These are phyloP conservation scores for Neonectria hederae DNA, from an alignment of 2,329 filamentous ascomycete genomes.

Conservation along the genomic window DNA sequence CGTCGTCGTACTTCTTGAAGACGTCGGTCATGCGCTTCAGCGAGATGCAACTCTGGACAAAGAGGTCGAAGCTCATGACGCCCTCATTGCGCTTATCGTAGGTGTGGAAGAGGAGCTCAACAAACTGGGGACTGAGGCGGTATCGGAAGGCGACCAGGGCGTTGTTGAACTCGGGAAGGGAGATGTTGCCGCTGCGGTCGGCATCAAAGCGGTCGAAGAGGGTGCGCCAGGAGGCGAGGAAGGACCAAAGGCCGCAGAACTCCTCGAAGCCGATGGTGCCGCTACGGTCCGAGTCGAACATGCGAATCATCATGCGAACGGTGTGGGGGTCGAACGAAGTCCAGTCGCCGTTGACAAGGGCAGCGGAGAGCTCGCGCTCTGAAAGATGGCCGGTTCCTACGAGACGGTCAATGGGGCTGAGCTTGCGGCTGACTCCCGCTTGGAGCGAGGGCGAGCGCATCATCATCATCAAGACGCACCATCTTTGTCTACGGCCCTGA, in stretches of 20 bases:
- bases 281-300: conserved; percentile 94
- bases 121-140: conserved; percentile 83
- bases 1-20: conserved; percentile 98
- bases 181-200: conserved; percentile 88
- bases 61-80: conserved; percentile 90
- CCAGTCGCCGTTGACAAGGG: conserved; percentile 96
- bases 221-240: conserved; percentile 90
- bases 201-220: conserved; percentile 96
- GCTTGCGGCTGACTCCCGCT: conserved; percentile 3
- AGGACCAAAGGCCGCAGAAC: conserved; percentile 96
- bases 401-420: conserved; percentile 7
- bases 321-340: conserved; percentile 93
- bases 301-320: conserved; percentile 98
- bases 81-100: conserved; percentile 82
- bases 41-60: conserved; percentile 96
- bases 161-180: conserved; percentile 85
- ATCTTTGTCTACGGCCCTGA: conserved; percentile 89
- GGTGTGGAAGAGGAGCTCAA: conserved; percentile 84
- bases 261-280: conserved; percentile 94
- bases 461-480: conserved; percentile 57
- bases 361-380: conserved; percentile 85
- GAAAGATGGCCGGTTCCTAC: conserved; percentile 81
- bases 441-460: not conserved
- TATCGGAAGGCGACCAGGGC: conserved; percentile 95
- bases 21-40: conserved; percentile 99